Percentiles rank a stretch among this genome's conserved stretches.
Evolutionary conservation across 345 rosid species (phyloP).

Genomic region (Eucalyptus sideroxylon): DNA sequence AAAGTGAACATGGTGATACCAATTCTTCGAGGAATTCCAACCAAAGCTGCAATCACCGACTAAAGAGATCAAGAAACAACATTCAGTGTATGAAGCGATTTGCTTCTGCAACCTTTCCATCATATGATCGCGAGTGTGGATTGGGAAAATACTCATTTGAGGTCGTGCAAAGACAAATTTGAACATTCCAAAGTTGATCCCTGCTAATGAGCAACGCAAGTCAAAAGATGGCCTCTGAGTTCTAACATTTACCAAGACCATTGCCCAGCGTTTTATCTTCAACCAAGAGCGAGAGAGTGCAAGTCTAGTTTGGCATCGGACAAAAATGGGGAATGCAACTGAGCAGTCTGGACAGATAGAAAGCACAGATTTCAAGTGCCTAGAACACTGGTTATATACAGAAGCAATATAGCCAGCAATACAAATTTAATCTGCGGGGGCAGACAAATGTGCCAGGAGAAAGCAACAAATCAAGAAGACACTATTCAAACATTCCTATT

Average conservation of each 20-base stretch:
- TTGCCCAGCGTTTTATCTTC: background rate
- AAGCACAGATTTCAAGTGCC: background rate
- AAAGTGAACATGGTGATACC: background rate
- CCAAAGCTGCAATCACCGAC: background rate
- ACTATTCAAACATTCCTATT: background rate
- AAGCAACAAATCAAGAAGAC: background rate
- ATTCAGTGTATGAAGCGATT: background rate
- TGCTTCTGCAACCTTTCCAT: background rate
- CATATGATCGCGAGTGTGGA: background rate
- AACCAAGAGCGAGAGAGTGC: background rate
- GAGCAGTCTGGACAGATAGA: background rate
- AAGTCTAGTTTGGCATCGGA: background rate
- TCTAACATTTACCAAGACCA: background rate
- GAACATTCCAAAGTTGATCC: background rate
- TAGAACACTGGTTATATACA: conserved; percentile 9
- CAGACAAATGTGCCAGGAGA: background rate
- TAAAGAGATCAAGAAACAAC: background rate
- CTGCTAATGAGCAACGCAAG: background rate
- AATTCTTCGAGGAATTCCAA: background rate
- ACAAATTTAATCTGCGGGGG: conserved; percentile 5
- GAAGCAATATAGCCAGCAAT: conserved; percentile 19
- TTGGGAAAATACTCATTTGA: background rate
- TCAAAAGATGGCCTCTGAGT: background rate
- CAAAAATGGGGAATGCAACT: background rate
- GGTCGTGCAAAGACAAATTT: background rate